A percentile compares a stretch with the other conserved stretches of the same genome.
Evolutionary conservation across 805 yeast species (phyloP).

Genomic region (Candida namnaoensis): DNA sequence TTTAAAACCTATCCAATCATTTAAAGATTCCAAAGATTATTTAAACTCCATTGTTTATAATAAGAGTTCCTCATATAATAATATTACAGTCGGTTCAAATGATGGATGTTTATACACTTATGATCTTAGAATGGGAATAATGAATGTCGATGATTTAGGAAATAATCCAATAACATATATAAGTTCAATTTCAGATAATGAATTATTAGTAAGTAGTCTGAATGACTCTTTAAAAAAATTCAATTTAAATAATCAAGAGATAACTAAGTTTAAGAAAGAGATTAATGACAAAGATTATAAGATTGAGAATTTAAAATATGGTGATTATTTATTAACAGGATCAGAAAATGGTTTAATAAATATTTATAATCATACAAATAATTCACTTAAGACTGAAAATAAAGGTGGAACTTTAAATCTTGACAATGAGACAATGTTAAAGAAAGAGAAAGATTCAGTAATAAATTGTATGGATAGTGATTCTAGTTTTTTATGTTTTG

Average conservation of each 20-base stretch:
- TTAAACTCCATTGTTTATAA: conserved; percentile 7
- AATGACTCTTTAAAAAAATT: not conserved
- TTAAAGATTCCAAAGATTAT: conserved; percentile 23
- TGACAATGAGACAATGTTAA: not conserved
- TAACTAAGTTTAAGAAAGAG: not conserved
- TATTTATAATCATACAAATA: too few relatives aligned
- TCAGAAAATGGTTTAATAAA: conserved; percentile 2
- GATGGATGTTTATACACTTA: conserved; percentile 14
- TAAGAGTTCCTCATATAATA: not conserved
- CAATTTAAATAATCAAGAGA: not conserved
- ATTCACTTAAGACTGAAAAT: not conserved
- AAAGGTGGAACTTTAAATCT: not conserved
- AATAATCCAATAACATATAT: conserved; percentile 5
- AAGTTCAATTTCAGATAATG: not conserved
- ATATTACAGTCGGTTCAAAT: conserved; percentile 11
- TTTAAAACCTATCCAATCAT: conserved; percentile 24
- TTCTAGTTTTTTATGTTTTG: too few relatives aligned
- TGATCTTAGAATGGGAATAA: conserved; percentile 12
- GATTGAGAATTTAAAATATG: conserved; percentile 3
- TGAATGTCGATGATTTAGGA: conserved; percentile 4
- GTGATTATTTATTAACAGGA: conserved; percentile 2
- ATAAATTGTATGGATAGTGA: too few relatives aligned
- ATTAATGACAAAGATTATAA: conserved; percentile 4
- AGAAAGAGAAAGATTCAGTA: too few relatives aligned
- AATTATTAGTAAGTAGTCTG: not conserved